Percentiles rank a stretch among this genome's conserved stretches.
These are phyloP conservation scores for Verticillium longisporum DNA, from an alignment of 2,329 filamentous ascomycete species.

Conservation along the genomic window DNA sequence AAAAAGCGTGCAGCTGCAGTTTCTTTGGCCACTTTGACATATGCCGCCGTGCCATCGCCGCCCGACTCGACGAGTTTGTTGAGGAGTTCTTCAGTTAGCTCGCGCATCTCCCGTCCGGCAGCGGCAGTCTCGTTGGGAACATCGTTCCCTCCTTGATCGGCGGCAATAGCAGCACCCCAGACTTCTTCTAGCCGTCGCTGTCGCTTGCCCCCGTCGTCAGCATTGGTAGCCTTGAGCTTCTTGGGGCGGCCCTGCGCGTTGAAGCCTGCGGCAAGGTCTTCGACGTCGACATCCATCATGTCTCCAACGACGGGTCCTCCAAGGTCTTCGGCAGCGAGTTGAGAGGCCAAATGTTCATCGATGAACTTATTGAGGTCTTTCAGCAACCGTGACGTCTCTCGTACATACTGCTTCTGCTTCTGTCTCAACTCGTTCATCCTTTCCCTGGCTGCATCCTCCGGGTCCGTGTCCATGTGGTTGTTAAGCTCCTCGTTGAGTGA, in stretches of 20 bases:
- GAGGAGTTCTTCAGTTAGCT: slow-evolving; percentile 53
- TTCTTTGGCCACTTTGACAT: slow-evolving; percentile 52
- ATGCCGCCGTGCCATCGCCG: slow-evolving; percentile 48
- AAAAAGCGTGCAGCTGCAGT: slow-evolving; percentile 58
- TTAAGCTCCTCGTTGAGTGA: slow-evolving; percentile 51
- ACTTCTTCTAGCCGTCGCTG: slow-evolving; percentile 60
- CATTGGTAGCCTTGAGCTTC: slow-evolving; percentile 31
- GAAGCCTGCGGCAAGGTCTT: slow-evolving; percentile 54
- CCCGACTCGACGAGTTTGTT: slow-evolving; percentile 49
- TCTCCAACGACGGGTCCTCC: slow-evolving; percentile 79
- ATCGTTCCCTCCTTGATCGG: slow-evolving; percentile 13
- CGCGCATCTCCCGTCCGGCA: slow-evolving; percentile 50
- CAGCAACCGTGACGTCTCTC: slow-evolving; percentile 53
- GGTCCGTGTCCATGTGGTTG: slow-evolving; percentile 49
- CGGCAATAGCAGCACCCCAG: slow-evolving; percentile 36
- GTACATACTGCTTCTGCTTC: slow-evolving; percentile 54
- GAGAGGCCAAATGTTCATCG: slow-evolving; percentile 59
- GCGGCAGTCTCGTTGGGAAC: slow-evolving; percentile 38
- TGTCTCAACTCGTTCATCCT: slow-evolving; percentile 53
- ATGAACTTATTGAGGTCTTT: slow-evolving; percentile 64
- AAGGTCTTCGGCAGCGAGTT: slow-evolving; percentile 77
- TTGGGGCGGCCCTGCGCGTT: slow-evolving; percentile 51
- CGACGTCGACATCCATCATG: slow-evolving; percentile 55
- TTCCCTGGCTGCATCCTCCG: slow-evolving; percentile 56
- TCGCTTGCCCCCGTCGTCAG: slow-evolving; percentile 32